Conservation (phyloP, 768 basidiomycete genomes). For the Daedalea quercina region DNA sequence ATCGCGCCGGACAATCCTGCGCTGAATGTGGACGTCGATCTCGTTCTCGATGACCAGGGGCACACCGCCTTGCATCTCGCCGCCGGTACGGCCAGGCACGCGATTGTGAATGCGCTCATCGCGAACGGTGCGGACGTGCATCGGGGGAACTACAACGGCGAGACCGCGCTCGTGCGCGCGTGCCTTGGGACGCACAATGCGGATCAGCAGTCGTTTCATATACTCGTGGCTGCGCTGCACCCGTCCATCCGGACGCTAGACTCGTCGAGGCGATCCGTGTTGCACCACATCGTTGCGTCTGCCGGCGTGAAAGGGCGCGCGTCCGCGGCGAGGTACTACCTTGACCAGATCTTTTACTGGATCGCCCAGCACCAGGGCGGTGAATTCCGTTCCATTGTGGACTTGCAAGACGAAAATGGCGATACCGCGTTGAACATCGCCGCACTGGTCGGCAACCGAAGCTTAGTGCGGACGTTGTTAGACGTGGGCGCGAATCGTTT, state of each 20-base stretch:
- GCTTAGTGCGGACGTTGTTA: slow-evolving; percentile 77
- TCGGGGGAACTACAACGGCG: slow-evolving; percentile 88
- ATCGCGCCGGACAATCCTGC: slow-evolving; percentile 38
- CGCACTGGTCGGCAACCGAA: slow-evolving; percentile 86
- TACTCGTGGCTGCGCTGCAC: slow-evolving; percentile 57
- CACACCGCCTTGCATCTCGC: slow-evolving; percentile 95
- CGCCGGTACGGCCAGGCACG: slow-evolving; percentile 71
- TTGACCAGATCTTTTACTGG: slow-evolving; percentile 84
- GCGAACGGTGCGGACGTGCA: slow-evolving; percentile 78
- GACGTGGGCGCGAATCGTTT: slow-evolving; percentile 91
- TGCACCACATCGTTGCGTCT: slow-evolving; percentile 88
- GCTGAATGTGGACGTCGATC: slow-evolving; percentile 54
- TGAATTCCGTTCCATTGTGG: slow-evolving; percentile 74
- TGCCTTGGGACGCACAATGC: slow-evolving; percentile 84
- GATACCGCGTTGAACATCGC: slow-evolving; percentile 96
- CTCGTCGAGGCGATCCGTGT: slow-evolving; percentile 72
- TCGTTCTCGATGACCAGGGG: slow-evolving; percentile 88
- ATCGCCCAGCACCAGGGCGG: slow-evolving; percentile 73
- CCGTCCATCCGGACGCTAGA: slow-evolving; percentile 85
- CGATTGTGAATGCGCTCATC: slow-evolving; percentile 65
- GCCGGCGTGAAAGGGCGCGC: slow-evolving; percentile 91
- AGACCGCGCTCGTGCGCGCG: slow-evolving; percentile 90
- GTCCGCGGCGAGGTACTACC: slow-evolving; percentile 79
- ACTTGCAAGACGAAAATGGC: slow-evolving; percentile 90
- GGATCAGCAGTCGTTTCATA: slow-evolving; percentile 69